These are phyloP conservation scores for Penicillium herquei DNA, from an alignment of 495 filamentous ascomycete species.

Conservation along the genomic window DNA sequence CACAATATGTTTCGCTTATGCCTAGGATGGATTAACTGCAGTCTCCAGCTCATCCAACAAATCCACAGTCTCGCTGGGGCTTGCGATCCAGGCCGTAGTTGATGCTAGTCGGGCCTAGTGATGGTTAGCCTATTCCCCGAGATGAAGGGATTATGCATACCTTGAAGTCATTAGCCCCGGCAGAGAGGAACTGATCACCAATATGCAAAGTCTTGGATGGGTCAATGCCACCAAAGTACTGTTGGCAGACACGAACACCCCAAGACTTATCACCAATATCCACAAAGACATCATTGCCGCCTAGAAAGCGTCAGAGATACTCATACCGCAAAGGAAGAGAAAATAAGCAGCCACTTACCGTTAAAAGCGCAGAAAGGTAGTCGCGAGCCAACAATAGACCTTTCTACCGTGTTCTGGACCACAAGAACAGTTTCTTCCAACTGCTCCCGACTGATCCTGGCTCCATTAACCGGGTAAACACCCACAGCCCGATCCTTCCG, in stretches of 20 bases:
- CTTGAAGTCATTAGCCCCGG: constrained; percentile 97
- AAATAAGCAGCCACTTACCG: constrained; percentile 38
- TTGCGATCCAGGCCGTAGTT: constrained; percentile 88
- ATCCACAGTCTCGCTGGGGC: constrained; percentile 81
- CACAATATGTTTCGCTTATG: too few species aligned
- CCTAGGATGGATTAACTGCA: constrained; percentile 6
- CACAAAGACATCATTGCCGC: constrained; percentile 94
- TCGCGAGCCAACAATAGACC: constrained; percentile 63
- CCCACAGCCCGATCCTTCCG: constrained; percentile 94
- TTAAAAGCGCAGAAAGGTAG: constrained; percentile 99
- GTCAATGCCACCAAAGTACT: constrained; percentile 78
- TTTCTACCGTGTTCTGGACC: constrained; percentile 86
- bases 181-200: constrained; percentile 93
- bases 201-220: constrained; percentile 73
- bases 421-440: constrained; percentile 95
- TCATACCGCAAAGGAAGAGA: background rate
- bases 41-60: constrained; percentile 69
- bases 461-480: constrained; percentile 60
- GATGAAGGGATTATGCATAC: constrained; percentile 29
- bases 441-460: constrained; percentile 78
- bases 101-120: constrained; percentile 58
- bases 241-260: constrained; percentile 88
- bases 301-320: constrained; percentile 22
- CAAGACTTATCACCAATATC: constrained; percentile 98
- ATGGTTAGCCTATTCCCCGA: background rate